Evolutionary conservation across 768 basidiomycete species (phyloP), one percentile per base, ranked within the genome.

Genomic region (Phaeolepiota aurea): DNA sequence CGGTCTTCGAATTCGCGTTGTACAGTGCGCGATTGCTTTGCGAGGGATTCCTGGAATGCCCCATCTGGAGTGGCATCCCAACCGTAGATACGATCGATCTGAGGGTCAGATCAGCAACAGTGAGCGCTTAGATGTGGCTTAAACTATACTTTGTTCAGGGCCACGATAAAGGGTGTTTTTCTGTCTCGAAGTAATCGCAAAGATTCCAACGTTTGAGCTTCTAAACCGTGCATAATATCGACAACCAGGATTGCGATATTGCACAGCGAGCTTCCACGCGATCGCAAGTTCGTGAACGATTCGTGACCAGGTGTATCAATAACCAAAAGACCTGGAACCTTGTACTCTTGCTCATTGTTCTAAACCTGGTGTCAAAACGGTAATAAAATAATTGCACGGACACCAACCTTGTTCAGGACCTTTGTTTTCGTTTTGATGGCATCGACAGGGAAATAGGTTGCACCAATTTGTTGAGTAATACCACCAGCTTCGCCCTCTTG

Each of bases 261-360:
- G 65, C 94, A 98, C 16, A 99, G 73, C 4, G 92, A 96, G 47
- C 89, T 92, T 56, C 96, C 96, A 56, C 96, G 86, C 12, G 85
- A 81, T 36, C 96, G 88, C 57, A 98, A 62, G 61, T 98, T 98
- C 5, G 91, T 91, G 75, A 99, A 99, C 3, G 92, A 94, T 65
- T 98, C 96, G 79, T 99, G 96, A 42, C 96, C 96, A 42, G 96
- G 96, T 1, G 96, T 99, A 58, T 99, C 96, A 51, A 99, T 98
- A 51, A 99, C 60, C 41, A 99, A 73, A 12, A 99, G 74, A 59
- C 96, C 96, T 23, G 96, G 96, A 45, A 97, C 82, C 64, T 97
- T 96, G 73, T 93, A 97, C 51, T 98, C 89, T 64, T 87, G 82
- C 31, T 61, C 59, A 44, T 79, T 80, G 50, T 88, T 83, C 86